A percentile compares a stretch with the other conserved stretches of the same genome.
phyloP scores from a whole-genome alignment of 352 stramenopile genomes.

The Phytophthora podocarpi region DNA sequence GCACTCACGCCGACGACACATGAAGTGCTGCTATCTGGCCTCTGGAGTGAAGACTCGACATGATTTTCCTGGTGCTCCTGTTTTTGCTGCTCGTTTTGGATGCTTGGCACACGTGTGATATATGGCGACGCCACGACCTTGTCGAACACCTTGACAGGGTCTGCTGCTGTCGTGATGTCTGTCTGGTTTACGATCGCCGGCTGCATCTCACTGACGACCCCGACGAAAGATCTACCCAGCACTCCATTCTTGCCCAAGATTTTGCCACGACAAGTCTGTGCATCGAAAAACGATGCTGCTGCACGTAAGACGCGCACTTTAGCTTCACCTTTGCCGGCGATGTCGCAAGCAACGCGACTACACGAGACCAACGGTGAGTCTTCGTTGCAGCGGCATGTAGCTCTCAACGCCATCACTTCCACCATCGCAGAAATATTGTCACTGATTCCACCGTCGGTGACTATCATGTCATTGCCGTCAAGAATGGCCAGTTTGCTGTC shows the following conservation, averaged over 20 bases:
- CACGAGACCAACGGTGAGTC: conserved; percentile 34
- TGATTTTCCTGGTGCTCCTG: conserved; percentile 7
- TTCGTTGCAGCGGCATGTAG: conserved; percentile 39
- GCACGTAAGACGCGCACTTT: conserved; percentile 46
- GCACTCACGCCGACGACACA: conserved; percentile 45
- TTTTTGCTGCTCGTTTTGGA: background rate
- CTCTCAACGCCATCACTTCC: conserved; percentile 40
- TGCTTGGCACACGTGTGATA: background rate
- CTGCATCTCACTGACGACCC: conserved; percentile 35
- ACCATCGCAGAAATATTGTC: conserved; percentile 1
- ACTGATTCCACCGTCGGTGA: background rate
- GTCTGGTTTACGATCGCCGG: background rate
- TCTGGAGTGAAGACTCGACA: background rate
- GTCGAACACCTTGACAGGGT: conserved; percentile 29
- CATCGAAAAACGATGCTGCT: conserved; percentile 41
- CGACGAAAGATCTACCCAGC: conserved; percentile 48
- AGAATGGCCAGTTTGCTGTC: conserved; percentile 11
- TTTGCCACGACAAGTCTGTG: conserved; percentile 35
- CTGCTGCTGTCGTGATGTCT: background rate
- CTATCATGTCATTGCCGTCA: conserved; percentile 2
- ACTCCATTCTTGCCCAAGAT: conserved; percentile 45
- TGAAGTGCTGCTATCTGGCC: background rate
- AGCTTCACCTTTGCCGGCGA: conserved; percentile 23
- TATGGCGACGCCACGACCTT: conserved; percentile 43
- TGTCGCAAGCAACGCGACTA: conserved; percentile 35